These are phyloP conservation scores for Ogataea dorogensis DNA, from an alignment of 805 yeast genomes.

Conservation along the genomic window DNA sequence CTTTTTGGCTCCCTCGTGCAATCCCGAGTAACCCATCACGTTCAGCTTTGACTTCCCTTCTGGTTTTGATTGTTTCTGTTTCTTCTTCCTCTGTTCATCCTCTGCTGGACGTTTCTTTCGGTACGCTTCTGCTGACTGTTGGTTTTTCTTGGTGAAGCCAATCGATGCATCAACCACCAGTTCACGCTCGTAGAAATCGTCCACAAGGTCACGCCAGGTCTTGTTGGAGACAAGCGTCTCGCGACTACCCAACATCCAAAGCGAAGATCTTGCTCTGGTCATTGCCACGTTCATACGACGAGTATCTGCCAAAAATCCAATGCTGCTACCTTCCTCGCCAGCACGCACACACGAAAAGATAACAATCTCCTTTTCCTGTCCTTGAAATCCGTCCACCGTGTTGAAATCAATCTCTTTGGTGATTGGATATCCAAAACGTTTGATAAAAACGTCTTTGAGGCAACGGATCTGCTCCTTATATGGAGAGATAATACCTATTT, in stretches of 20 bases:
- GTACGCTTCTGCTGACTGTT: too few species aligned
- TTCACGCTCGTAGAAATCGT: conserved; percentile 57
- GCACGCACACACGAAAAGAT: conserved; percentile 96
- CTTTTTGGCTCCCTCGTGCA: too few species aligned
- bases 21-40: conserved; percentile 6
- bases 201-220: conserved; percentile 71
- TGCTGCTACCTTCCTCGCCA: conserved; percentile 54
- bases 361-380: conserved; percentile 94
- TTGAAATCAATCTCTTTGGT: conserved; percentile 76
- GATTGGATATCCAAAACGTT: conserved; percentile 61
- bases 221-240: conserved; percentile 60
- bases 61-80: not conserved
- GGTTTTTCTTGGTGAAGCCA: conserved; percentile 33
- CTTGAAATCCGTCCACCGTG: conserved; percentile 97
- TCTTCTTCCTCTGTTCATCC: not conserved
- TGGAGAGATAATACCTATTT: conserved; percentile 90
- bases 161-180: conserved; percentile 22
- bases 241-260: conserved; percentile 88
- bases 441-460: conserved; percentile 55
- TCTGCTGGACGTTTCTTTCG: not conserved
- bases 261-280: conserved; percentile 87
- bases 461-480: conserved; percentile 81
- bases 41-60: conserved; percentile 4
- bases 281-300: conserved; percentile 97
- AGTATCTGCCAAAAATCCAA: conserved; percentile 87